Evolutionary conservation across 768 basidiomycete genomes (phyloP).

Genomic region (Mycena amicta): DNA sequence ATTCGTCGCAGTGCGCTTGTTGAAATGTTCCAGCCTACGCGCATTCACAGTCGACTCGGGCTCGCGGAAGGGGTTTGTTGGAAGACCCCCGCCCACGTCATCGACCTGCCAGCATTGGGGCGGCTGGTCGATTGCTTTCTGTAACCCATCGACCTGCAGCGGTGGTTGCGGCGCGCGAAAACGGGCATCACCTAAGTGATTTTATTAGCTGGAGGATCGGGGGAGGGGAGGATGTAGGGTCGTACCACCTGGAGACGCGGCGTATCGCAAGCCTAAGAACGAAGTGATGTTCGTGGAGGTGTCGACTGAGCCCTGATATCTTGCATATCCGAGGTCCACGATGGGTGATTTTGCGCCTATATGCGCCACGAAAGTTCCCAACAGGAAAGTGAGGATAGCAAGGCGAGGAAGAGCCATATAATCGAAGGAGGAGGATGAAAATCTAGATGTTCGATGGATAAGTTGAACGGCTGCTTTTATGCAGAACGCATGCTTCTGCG

Average conservation of each 20-base stretch:
- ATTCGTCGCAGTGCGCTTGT: constrained; percentile 1
- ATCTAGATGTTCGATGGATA: no score
- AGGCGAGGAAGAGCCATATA: no score
- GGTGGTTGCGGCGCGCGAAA: constrained; percentile 18
- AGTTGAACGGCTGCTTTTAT: no score
- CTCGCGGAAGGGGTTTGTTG: not conserved
- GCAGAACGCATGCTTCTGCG: no score
- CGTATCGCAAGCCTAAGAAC: constrained; percentile 31
- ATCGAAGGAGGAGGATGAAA: no score
- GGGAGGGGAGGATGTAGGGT: not conserved
- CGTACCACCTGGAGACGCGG: constrained; percentile 10
- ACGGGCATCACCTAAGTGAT: constrained; percentile 13
- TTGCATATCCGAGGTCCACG: constrained; percentile 29
- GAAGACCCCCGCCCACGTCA: not conserved
- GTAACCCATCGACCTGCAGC: constrained; percentile 10
- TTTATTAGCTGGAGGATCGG: not conserved
- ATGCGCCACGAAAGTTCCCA: no score
- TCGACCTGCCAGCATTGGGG: constrained; percentile 6
- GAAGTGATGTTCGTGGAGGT: constrained; percentile 20
- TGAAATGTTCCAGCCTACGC: not conserved
- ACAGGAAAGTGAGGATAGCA: no score
- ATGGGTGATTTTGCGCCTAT: no score
- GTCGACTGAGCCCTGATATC: constrained; percentile 30
- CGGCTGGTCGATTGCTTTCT: constrained; percentile 1
- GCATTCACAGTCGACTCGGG: not conserved